Conservation (phyloP, 768 basidiomycete genomes). For the Amanita fuliginea region DNA sequence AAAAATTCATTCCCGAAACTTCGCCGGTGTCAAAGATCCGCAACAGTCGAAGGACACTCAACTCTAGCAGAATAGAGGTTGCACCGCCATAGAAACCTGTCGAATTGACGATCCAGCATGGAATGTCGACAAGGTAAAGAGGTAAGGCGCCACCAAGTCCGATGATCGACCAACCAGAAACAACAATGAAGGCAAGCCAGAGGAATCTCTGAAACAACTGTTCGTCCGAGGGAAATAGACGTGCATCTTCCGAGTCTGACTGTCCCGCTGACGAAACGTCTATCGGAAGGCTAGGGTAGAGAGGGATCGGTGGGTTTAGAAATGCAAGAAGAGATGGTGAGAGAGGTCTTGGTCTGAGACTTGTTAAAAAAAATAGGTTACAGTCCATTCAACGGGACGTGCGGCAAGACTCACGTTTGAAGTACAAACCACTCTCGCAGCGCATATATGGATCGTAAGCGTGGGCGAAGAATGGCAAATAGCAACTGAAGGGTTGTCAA, state of each 20-base stretch:
- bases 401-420: conserved; percentile 42
- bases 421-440: conserved; percentile 71
- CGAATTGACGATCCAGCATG: conserved; percentile 48
- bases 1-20: conserved; percentile 20
- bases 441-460: conserved; percentile 61
- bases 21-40: conserved; percentile 39
- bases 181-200: conserved; percentile 54
- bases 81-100: conserved; percentile 39
- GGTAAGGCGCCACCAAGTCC: conserved; percentile 66
- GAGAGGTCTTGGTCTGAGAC: conserved; percentile 54
- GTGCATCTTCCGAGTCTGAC: conserved; percentile 36
- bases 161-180: conserved; percentile 55
- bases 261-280: conserved; percentile 46
- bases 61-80: conserved; percentile 61
- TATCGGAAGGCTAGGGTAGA: conserved; percentile 46
- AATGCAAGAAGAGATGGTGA: conserved; percentile 53
- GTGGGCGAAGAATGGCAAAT: conserved; percentile 61
- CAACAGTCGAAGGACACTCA: conserved; percentile 68
- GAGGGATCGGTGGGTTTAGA: conserved; percentile 57
- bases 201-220: conserved; percentile 61
- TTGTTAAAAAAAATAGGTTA: conserved; percentile 14
- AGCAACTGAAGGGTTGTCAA: conserved; percentile 28
- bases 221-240: conserved; percentile 65
- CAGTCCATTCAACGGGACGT: background rate
- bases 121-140: conserved; percentile 55